Evolutionary conservation across 2,329 filamentous ascomycete genomes (phyloP), one percentile per base, ranked within the genome.

Genomic region (Aureobasidium sp.): DNA sequence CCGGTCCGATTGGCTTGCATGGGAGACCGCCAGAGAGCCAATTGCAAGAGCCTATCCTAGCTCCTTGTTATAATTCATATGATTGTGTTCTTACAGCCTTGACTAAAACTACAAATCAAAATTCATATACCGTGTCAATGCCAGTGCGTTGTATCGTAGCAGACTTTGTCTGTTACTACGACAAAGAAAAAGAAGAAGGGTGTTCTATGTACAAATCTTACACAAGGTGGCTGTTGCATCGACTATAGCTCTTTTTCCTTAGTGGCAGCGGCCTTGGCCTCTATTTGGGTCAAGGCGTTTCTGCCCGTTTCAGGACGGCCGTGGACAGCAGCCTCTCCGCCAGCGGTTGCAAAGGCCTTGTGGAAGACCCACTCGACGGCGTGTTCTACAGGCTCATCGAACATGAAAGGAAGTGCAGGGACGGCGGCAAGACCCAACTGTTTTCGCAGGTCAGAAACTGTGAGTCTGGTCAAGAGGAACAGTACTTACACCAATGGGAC

Each of bases 1-100:
- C 64, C 87, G 91, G 73, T 96, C 91, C 67, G 94, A 99, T 75
- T 99, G 94, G 94, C 79, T 99, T 70, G 93, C 93, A 62, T 99
- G 94, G 94, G 94, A 99, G 74, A 81, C 82, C 20, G 85, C 89
- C 72, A 83, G 89, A 71, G 81, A 85, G 66, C 83, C 87, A 17
- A 68, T 88, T 65, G 88, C 92, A 72, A 77, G 80, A 65, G 86
- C 87, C 20, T 70, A 72, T 57, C 67, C 70, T 44, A 70, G 65
- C 63, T 68, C 39, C 20, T 17, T 56, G 6, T 41, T 44, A 50
- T 59, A 20, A 50, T 50, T 10, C n/a, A 26, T 37, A 27, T 5
- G 44, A 44, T 10, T 15, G 37, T 36, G 8, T 34, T 48, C 37
- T 58, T 50, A 44, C 34, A 41, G 26, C 27, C 15, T 6, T 13